Evolutionary conservation across 164 flowering plant genomes (phyloP), one percentile per base, ranked within the genome.

Genomic region (Tetracentron sinense): DNA sequence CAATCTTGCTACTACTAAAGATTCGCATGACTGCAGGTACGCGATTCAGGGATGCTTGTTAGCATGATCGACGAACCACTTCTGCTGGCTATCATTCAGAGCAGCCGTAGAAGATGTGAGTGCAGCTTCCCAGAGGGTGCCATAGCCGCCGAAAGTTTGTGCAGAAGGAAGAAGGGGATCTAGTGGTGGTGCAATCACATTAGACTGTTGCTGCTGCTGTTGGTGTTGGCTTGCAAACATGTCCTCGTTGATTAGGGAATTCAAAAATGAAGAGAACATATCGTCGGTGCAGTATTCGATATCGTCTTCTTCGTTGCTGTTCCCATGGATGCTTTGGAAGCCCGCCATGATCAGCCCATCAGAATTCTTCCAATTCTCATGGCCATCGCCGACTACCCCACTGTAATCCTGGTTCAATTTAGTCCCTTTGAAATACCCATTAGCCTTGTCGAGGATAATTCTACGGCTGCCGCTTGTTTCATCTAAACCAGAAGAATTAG

Each of bases 221-320:
- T 55, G 58, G 20, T 28, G 38, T 26, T 54, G 56, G 58, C 15
- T 56, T 7, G 5, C 59, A 33, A 56, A 56, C 15, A 21, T 6
- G 19, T 79, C 83, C 8, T 80, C 80, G 31, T 81, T 76, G 22
- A 78, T 78, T 33, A 81, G 23, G 0, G 82, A 73, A 69, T 78
- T 75, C 22, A 78, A 61, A 48, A 81, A 81, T 4, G 84, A 81
- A 35, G 84, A 75, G 76, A 78, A 80, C 12, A 69, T 72, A 54
- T 77, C 81, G 0, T 80, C 83, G 7, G 51, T 46, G 53, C 77
- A 70, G 54, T 50, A 65, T 25, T 70, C 68, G 10, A 62, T 28
- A 28, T 70, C 77, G 6, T 64, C 72, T 7, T 71, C 74, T 1
- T 56, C 67, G 22, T 62, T 56, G 23, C 23, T 47, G 38, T 46